Conservation (phyloP, 768 basidiomycete species). For the Boletus sp. region DNA sequence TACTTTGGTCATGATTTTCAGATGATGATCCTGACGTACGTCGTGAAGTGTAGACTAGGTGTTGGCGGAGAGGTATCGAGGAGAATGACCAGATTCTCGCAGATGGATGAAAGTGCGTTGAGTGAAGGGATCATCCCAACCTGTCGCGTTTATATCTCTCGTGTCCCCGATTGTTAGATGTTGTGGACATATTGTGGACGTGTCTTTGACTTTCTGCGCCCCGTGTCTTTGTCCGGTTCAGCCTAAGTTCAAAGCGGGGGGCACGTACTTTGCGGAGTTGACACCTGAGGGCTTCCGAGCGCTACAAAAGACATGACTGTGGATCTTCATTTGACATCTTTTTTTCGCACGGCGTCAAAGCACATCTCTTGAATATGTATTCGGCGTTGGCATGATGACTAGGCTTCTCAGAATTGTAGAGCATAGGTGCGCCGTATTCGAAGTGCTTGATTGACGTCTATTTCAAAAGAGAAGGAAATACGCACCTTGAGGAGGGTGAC, state of each 20-base stretch:
- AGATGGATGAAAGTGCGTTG: neutral
- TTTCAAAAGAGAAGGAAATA: no score
- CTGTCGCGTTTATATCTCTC: slow-evolving; percentile 12
- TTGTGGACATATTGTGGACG: slow-evolving; percentile 1
- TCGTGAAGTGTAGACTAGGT: neutral
- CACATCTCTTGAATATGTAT: neutral
- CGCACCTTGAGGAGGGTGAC: neutral
- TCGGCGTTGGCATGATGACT: neutral
- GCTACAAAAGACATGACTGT: neutral
- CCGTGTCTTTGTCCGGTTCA: neutral
- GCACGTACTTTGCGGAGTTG: neutral
- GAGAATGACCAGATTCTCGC: slow-evolving; percentile 16
- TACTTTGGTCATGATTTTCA: slow-evolving; percentile 10
- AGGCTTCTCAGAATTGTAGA: neutral
- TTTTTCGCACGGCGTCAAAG: slow-evolving; percentile 1
- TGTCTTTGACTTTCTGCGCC: neutral
- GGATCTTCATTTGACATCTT: neutral
- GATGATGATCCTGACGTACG: neutral
- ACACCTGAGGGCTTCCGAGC: neutral
- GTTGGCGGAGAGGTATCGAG: neutral
- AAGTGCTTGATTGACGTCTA: neutral
- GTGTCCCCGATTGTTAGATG: neutral
- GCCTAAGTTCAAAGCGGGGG: slow-evolving; percentile 5
- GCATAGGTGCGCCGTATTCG: neutral
- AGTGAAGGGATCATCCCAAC: neutral